phyloP scores from a whole-genome alignment of 225 moss, liverwort and hornwort species.

The Anthoceros angustus region DNA sequence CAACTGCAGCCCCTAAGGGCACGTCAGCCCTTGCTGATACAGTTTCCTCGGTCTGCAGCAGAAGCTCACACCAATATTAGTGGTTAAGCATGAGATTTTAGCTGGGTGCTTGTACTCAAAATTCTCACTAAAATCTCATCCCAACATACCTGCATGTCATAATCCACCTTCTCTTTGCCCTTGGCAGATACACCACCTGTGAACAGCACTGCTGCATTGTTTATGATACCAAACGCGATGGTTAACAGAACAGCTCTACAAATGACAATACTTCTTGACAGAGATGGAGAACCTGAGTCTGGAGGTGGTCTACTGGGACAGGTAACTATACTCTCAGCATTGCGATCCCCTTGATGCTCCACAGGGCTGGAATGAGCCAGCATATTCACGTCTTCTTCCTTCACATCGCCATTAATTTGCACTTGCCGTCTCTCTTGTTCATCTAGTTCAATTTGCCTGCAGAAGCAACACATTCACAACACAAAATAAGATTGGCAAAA shows the following conservation, averaged over 20 bases:
- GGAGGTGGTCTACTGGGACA: too few species aligned
- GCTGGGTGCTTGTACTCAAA: too few species aligned
- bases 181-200: slow-evolving; percentile 16
- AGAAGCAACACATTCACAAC: background rate
- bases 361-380: slow-evolving; percentile 11
- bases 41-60: slow-evolving; percentile 17
- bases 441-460: slow-evolving; percentile 26
- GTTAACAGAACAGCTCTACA: too few species aligned
- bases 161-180: slow-evolving; percentile 9
- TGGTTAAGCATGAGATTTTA: too few species aligned
- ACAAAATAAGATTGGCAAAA: background rate
- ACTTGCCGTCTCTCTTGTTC: slow-evolving; percentile 19
- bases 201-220: background rate
- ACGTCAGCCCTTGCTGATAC: slow-evolving; percentile 14
- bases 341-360: too few species aligned
- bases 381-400: background rate
- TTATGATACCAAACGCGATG: too few species aligned
- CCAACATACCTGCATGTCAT: slow-evolving; percentile 8
- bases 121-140: too few species aligned
- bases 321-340: too few species aligned
- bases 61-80: slow-evolving; percentile 2
- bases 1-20: slow-evolving; percentile 10
- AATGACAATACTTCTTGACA: too few species aligned
- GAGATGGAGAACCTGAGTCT: too few species aligned
- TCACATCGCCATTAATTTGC: too few species aligned